These are phyloP conservation scores for Parasitella parasitica DNA, from an alignment of 371 early-diverging fungal genomes.

Conservation along the genomic window DNA sequence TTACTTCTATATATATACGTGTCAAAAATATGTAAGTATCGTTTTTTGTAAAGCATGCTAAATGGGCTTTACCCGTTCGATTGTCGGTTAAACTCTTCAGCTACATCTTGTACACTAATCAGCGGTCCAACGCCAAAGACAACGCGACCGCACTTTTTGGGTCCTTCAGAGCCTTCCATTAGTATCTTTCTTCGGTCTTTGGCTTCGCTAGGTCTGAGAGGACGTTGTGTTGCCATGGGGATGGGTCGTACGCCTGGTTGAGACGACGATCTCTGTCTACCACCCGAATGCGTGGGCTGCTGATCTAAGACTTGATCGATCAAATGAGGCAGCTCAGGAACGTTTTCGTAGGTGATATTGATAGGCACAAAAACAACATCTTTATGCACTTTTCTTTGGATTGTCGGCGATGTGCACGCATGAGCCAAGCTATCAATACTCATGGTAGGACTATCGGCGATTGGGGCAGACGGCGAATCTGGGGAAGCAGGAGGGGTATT, in stretches of 20 bases:
- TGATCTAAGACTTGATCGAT: conserved; percentile 49
- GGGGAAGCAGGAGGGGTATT: conserved; percentile 42
- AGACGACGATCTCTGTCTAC: conserved; percentile 7
- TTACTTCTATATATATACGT: background rate
- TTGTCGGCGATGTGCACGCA: background rate
- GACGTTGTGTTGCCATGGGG: background rate
- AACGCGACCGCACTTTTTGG: conserved; percentile 37
- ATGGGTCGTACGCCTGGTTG: background rate
- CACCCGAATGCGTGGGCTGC: conserved; percentile 18
- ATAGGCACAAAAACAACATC: conserved; percentile 50
- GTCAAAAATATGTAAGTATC: background rate
- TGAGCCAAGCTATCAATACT: conserved; percentile 34
- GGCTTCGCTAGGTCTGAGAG: conserved; percentile 42
- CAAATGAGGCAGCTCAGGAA: conserved; percentile 43
- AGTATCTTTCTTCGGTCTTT: conserved; percentile 41
- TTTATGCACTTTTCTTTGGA: conserved; percentile 20
- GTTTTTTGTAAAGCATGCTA: no score
- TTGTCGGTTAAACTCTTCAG: conserved; percentile 20
- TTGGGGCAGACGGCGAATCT: conserved; percentile 21
- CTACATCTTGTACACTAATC: conserved; percentile 45
- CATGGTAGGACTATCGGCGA: conserved; percentile 24
- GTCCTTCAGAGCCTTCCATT: conserved; percentile 17
- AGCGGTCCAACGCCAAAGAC: conserved; percentile 44
- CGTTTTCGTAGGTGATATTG: conserved; percentile 49
- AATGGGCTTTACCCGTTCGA: conserved; percentile 17